Evolutionary conservation across 352 stramenopile genomes (phyloP).

Genomic region (Albugo candida): DNA sequence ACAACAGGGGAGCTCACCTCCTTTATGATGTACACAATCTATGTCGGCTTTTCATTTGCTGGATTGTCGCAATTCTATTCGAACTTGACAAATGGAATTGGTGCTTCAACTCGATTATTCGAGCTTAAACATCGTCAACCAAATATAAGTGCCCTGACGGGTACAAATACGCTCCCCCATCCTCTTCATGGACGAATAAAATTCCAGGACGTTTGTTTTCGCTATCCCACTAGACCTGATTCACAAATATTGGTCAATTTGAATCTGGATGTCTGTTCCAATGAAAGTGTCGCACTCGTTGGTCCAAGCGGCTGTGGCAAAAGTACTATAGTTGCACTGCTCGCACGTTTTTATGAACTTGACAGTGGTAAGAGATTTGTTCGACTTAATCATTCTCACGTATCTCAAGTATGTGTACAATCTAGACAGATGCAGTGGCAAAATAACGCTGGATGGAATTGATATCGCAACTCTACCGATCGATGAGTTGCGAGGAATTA

Average conservation of each 20-base stretch:
- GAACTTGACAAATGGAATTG: constrained; percentile 80
- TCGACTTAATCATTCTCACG: neutral
- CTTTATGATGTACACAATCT: constrained; percentile 87
- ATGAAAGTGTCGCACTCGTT: constrained; percentile 7
- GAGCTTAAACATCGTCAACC: constrained; percentile 76
- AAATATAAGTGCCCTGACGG: constrained; percentile 22
- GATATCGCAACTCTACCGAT: constrained; percentile 36
- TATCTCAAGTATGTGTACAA: neutral
- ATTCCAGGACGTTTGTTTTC: constrained; percentile 22
- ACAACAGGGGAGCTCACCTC: constrained; percentile 82
- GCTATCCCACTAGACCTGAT: constrained; percentile 2
- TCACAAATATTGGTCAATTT: constrained; percentile 5
- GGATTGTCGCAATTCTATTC: constrained; percentile 84
- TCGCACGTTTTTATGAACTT: constrained; percentile 85
- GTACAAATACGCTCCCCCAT: constrained; percentile 11
- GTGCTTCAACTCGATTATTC: constrained; percentile 78
- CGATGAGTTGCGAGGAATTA: constrained; percentile 27
- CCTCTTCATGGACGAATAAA: constrained; percentile 31
- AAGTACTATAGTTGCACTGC: constrained; percentile 60
- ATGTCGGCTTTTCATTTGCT: constrained; percentile 79
- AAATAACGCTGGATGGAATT: constrained; percentile 33
- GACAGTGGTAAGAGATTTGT: constrained; percentile 32
- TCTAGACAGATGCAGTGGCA: constrained; percentile 17
- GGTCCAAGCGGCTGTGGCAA: constrained; percentile 35
- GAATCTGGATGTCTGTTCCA: constrained; percentile 4